Percentiles rank a stretch among this genome's conserved stretches.
phyloP scores from a whole-genome alignment of 352 stramenopile species.

The Globisporangium apiculatum region DNA sequence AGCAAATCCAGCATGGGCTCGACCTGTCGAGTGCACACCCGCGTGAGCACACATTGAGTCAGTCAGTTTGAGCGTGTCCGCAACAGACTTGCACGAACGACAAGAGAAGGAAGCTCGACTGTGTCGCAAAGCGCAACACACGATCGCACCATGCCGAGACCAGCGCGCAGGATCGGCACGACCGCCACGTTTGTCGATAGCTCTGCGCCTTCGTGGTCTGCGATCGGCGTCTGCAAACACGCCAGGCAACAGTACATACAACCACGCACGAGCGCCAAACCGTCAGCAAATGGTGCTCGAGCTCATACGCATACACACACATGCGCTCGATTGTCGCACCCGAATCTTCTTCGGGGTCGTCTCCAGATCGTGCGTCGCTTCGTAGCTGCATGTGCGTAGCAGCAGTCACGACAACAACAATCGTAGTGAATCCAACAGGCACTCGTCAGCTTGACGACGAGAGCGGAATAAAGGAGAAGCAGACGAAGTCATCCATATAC shows the following conservation, averaged over 20 bases:
- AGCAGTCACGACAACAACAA: no score
- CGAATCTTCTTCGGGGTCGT: constrained; percentile 69
- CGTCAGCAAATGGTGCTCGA: no score
- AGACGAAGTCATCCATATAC: not conserved
- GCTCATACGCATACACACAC: not conserved
- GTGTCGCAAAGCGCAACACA: no score
- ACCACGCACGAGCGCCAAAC: not conserved
- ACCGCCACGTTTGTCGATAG: constrained; percentile 89
- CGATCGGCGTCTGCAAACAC: constrained; percentile 51
- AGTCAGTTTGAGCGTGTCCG: not conserved
- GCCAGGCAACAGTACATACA: not conserved
- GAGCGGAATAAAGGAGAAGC: no score
- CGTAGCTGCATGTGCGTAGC: constrained; percentile 38
- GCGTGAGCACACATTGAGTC: not conserved
- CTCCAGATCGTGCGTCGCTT: constrained; percentile 67
- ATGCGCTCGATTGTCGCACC: constrained; percentile 14
- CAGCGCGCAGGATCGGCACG: constrained; percentile 94
- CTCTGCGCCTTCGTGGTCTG: constrained; percentile 76
- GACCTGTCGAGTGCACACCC: constrained; percentile 48
- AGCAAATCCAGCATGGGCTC: constrained; percentile 96
- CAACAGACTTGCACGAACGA: no score
- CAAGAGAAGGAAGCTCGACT: no score
- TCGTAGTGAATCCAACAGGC: not conserved
- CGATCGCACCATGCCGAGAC: constrained; percentile 74
- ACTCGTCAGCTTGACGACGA: not conserved